Evolutionary conservation across 169 alveolate species (phyloP).

Genomic region (Cytauxzoon felis): DNA sequence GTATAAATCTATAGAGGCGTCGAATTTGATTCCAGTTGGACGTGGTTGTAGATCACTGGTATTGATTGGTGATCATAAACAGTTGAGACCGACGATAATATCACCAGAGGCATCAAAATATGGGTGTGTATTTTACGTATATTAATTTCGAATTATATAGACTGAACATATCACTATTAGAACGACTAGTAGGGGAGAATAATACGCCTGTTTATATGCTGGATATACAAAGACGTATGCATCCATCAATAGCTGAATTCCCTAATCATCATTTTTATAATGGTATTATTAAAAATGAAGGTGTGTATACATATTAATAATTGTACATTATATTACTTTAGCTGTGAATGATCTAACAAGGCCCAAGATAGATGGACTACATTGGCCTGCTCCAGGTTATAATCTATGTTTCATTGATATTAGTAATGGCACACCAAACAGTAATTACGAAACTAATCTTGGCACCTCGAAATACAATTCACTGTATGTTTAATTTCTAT

Average conservation of each 20-base stretch:
- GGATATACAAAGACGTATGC: slow-evolving; percentile 94
- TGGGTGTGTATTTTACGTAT: slow-evolving; percentile 36
- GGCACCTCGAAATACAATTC: slow-evolving; percentile 70
- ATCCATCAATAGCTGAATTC: slow-evolving; percentile 90
- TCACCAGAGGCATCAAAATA: slow-evolving; percentile 78
- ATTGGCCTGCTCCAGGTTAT: slow-evolving; percentile 61
- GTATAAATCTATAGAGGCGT: slow-evolving; percentile 27
- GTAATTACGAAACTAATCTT: slow-evolving; percentile 64
- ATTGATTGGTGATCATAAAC: slow-evolving; percentile 94
- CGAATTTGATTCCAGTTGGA: slow-evolving; percentile 73
- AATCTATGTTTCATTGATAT: slow-evolving; percentile 64
- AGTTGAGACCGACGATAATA: slow-evolving; percentile 95
- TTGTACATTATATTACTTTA: not conserved
- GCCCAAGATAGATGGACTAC: slow-evolving; percentile 57
- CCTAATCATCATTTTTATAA: slow-evolving; percentile 88
- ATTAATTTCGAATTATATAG: slow-evolving; percentile 23
- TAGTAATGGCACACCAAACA: slow-evolving; percentile 62
- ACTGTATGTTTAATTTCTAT: slow-evolving; percentile 43
- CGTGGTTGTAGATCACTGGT: slow-evolving; percentile 84
- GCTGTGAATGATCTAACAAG: slow-evolving; percentile 49
- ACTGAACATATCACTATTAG: slow-evolving; percentile 82
- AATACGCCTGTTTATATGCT: slow-evolving; percentile 77
- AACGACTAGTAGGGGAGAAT: slow-evolving; percentile 74
- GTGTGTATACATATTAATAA: slow-evolving; percentile 9
- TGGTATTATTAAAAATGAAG: slow-evolving; percentile 62